Evolutionary conservation across 2,329 filamentous ascomycete genomes (phyloP).

Genomic region (Taxawa tesnikishii): DNA sequence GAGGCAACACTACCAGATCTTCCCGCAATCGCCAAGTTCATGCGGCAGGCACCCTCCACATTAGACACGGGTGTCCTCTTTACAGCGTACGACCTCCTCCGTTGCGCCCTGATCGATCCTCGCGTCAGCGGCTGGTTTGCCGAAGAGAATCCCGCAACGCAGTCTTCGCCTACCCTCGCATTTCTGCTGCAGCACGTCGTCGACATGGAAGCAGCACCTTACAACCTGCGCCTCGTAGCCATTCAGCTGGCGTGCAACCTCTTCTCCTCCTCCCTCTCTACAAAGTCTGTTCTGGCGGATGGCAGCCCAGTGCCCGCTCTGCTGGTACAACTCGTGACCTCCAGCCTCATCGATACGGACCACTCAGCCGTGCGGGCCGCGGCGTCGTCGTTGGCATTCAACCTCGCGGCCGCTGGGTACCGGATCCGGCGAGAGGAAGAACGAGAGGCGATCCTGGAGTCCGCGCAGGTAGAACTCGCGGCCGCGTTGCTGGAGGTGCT

Average conservation of each 20-base stretch:
- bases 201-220: constrained; percentile 52
- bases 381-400: constrained; percentile 73
- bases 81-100: constrained; percentile 71
- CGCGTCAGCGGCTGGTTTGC: constrained; percentile 73
- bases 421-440: constrained; percentile 47
- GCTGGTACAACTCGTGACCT: constrained; percentile 58
- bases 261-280: constrained; percentile 63
- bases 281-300: constrained; percentile 25
- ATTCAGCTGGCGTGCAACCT: constrained; percentile 77
- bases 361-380: constrained; percentile 67
- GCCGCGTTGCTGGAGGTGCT: constrained; percentile 60
- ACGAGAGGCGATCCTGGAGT: constrained; percentile 49
- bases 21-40: constrained; percentile 46
- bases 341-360: constrained; percentile 64
- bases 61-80: constrained; percentile 60
- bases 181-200: constrained; percentile 46
- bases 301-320: constrained; percentile 27
- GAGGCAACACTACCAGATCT: constrained; percentile 63
- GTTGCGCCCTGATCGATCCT: constrained; percentile 63
- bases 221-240: constrained; percentile 71
- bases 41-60: constrained; percentile 41
- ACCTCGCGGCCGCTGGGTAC: constrained; percentile 61
- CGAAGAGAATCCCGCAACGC: constrained; percentile 51
- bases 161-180: constrained; percentile 40
- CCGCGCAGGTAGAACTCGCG: constrained; percentile 67